Evolutionary conservation across 2,329 filamentous ascomycete genomes (phyloP).

Genomic region (Fusarium equiseti): DNA sequence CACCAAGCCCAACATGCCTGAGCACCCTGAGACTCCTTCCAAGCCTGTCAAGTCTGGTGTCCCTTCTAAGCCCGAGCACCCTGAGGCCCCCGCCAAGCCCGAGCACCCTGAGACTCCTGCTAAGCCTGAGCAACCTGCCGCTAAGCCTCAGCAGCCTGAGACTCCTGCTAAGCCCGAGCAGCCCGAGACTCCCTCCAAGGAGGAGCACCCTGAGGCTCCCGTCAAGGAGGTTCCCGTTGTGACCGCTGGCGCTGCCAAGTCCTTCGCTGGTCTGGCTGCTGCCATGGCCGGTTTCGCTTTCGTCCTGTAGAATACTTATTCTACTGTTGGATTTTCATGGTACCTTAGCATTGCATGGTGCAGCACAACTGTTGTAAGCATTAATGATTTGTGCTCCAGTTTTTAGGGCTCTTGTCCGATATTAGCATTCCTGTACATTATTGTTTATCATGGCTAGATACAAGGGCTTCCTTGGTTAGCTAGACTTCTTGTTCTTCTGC

Average conservation of each 20-base stretch:
- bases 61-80: not conserved
- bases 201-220: slow-evolving; percentile 7
- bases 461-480: not conserved
- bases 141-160: not conserved
- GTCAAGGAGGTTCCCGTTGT: slow-evolving; percentile 25
- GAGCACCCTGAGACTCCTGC: not conserved
- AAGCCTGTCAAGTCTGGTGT: not conserved
- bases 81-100: not conserved
- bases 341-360: slow-evolving; percentile 3
- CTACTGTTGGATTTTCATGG: not conserved
- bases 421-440: slow-evolving; percentile 32
- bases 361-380: slow-evolving; percentile 2
- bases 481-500: slow-evolving; percentile 14
- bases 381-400: not conserved
- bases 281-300: slow-evolving; percentile 42
- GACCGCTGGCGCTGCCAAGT: slow-evolving; percentile 40
- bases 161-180: not conserved
- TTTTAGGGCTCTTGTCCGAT: not conserved
- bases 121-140: not conserved
- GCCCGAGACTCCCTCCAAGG: not conserved
- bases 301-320: slow-evolving; percentile 35
- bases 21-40: not conserved
- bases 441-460: not conserved
- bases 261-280: slow-evolving; percentile 36
- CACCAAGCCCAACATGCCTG: not conserved